phyloP scores from a whole-genome alignment of 495 filamentous ascomycete genomes.

The Penicillium herquei region DNA sequence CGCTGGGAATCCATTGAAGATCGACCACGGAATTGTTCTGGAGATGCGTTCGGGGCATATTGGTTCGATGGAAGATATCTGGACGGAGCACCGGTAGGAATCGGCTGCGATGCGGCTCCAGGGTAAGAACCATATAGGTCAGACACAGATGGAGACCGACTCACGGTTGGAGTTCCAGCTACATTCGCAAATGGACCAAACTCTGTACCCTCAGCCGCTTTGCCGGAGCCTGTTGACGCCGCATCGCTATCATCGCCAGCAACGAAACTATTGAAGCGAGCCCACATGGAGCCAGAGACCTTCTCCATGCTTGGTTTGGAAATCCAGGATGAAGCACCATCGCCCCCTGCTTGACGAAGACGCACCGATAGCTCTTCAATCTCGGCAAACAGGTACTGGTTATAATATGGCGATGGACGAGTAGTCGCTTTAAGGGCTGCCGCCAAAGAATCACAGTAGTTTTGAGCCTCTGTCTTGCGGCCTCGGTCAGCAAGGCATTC shows the following conservation, averaged over 20 bases:
- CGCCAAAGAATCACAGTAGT: slow-evolving; percentile 86
- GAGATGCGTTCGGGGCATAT: slow-evolving; percentile 48
- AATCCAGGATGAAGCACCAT: slow-evolving; percentile 72
- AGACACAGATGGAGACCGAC: slow-evolving; percentile 70
- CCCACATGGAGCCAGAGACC: slow-evolving; percentile 83
- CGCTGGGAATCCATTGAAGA: slow-evolving; percentile 49
- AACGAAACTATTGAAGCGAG: slow-evolving; percentile 91
- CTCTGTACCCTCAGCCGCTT: slow-evolving; percentile 52
- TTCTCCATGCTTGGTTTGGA: slow-evolving; percentile 93
- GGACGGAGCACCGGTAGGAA: slow-evolving; percentile 48
- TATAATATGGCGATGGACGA: slow-evolving; percentile 78
- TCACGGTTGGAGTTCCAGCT: slow-evolving; percentile 77
- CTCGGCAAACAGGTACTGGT: slow-evolving; percentile 65
- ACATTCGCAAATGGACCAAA: slow-evolving; percentile 79
- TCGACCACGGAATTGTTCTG: slow-evolving; percentile 45
- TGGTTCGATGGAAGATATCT: slow-evolving; percentile 62
- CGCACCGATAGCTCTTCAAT: slow-evolving; percentile 83
- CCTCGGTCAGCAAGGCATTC: slow-evolving; percentile 80
- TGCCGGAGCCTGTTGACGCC: slow-evolving; percentile 56
- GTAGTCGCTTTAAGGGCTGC: slow-evolving; percentile 79
- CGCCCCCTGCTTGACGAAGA: slow-evolving; percentile 78
- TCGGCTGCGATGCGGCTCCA: slow-evolving; percentile 32
- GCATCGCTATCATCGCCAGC: slow-evolving; percentile 80
- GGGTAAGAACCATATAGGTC: slow-evolving; percentile 71
- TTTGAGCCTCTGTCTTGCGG: slow-evolving; percentile 74